These are phyloP conservation scores for Pythium utonaiense DNA, from an alignment of 352 stramenopile genomes.

Conservation along the genomic window DNA sequence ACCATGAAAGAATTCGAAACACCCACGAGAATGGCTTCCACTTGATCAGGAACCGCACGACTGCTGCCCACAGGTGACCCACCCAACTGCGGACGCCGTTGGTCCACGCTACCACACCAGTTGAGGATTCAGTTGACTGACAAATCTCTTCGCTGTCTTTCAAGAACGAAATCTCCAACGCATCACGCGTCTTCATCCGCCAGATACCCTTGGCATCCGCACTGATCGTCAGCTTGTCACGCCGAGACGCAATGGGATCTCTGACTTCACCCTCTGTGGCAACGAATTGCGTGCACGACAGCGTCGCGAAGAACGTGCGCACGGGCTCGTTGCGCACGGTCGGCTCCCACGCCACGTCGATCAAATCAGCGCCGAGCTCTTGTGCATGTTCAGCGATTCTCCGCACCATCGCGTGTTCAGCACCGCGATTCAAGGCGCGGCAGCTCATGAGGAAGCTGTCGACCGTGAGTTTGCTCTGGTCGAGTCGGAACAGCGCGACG, in stretches of 20 bases:
- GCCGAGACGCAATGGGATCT: background rate
- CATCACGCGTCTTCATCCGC: background rate
- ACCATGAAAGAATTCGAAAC: background rate
- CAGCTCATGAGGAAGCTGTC: constrained; percentile 74
- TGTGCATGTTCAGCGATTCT: constrained; percentile 38
- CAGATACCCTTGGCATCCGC: constrained; percentile 1
- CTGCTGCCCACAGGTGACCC: background rate
- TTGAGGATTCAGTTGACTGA: background rate
- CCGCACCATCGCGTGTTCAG: constrained; percentile 65
- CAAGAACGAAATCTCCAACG: constrained; percentile 10
- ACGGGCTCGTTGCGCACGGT: constrained; percentile 65
- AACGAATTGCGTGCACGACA: constrained; percentile 19
- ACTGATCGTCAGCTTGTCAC: constrained; percentile 8
- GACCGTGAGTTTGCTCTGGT: constrained; percentile 10
- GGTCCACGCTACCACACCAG: background rate
- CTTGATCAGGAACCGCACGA: background rate
- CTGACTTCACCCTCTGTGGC: background rate
- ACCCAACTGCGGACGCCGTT: background rate
- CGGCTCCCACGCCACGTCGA: constrained; percentile 44
- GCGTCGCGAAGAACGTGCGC: constrained; percentile 43
- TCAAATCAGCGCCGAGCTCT: background rate
- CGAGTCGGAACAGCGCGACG: constrained; percentile 32
- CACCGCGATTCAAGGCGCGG: constrained; percentile 59
- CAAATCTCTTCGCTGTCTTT: background rate
- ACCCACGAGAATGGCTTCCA: background rate